phyloP scores from a whole-genome alignment of 2,329 filamentous ascomycete genomes.

The Paraphaeosphaeria minitans region DNA sequence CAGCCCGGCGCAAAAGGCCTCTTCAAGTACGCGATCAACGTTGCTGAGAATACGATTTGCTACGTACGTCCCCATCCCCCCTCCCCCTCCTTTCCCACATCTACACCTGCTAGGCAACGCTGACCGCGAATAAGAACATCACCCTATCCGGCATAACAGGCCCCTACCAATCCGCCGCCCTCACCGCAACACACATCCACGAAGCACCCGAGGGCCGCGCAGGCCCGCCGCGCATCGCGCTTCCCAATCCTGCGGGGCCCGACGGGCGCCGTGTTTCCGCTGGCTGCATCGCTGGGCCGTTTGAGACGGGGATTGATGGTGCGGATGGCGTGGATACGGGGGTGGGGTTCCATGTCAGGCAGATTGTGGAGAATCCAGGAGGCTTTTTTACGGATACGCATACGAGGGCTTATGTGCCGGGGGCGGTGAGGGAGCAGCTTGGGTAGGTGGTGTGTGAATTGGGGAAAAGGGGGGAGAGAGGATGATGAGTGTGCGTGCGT shows the following conservation, averaged over 20 bases:
- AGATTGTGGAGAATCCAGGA: background rate
- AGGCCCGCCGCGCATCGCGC: slow-evolving; percentile 56
- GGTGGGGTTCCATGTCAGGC: background rate
- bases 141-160: slow-evolving; percentile 57
- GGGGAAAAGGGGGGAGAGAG: too few relatives aligned
- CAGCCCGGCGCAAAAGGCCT: slow-evolving; percentile 53
- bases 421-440: background rate
- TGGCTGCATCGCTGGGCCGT: background rate
- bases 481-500: too few relatives aligned
- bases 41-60: slow-evolving; percentile 51
- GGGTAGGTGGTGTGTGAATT: background rate
- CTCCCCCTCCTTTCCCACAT: slow-evolving; percentile 17
- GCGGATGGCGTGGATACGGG: background rate
- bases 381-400: background rate
- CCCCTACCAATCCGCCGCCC: slow-evolving; percentile 58
- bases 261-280: background rate
- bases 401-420: background rate
- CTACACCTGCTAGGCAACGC: slow-evolving; percentile 38
- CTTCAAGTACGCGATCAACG: slow-evolving; percentile 62
- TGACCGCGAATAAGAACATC: slow-evolving; percentile 48
- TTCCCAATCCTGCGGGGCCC: slow-evolving; percentile 29
- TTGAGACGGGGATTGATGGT: background rate
- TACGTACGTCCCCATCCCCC: slow-evolving; percentile 42
- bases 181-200: slow-evolving; percentile 63
- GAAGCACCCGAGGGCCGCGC: slow-evolving; percentile 53